A percentile compares a stretch with the other conserved stretches of the same genome.
phyloP scores from a whole-genome alignment of 352 stramenopile genomes.

The Thalassiosira exigua region DNA sequence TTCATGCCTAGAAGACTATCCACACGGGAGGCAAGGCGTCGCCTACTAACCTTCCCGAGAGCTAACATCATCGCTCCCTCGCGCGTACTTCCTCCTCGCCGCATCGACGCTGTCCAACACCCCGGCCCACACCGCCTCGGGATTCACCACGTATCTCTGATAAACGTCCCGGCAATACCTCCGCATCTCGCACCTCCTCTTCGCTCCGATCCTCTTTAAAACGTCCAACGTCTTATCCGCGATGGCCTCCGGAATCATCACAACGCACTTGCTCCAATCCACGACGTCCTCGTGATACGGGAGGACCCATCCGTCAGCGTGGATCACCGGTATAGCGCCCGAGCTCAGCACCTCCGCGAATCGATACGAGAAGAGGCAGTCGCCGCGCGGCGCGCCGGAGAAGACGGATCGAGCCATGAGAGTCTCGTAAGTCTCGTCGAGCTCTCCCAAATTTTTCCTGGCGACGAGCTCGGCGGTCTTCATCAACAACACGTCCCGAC shows the following conservation, averaged over 20 bases:
- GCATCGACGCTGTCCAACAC: no score
- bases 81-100: no score
- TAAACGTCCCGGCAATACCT: slow-evolving; percentile 31
- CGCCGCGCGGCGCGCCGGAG: slow-evolving; percentile 27
- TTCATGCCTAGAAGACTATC: no score
- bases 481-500: no score
- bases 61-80: no score
- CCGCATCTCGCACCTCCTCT: slow-evolving; percentile 31
- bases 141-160: slow-evolving; percentile 31
- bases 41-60: no score
- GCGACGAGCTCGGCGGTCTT: no score
- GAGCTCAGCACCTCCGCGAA: slow-evolving; percentile 47
- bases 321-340: slow-evolving; percentile 48
- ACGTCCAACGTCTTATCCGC: slow-evolving; percentile 19
- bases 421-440: slow-evolving; percentile 14
- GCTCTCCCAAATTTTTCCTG: no score
- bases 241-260: slow-evolving; percentile 51
- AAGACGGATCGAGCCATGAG: slow-evolving; percentile 20
- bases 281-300: slow-evolving; percentile 46
- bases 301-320: slow-evolving; percentile 47
- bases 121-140: slow-evolving; percentile 16
- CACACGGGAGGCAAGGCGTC: no score
- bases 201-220: slow-evolving; percentile 10
- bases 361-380: slow-evolving; percentile 53
- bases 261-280: slow-evolving; percentile 41